Evolutionary conservation across 805 yeast genomes (phyloP).

Genomic region (Yarrowia deformans): DNA sequence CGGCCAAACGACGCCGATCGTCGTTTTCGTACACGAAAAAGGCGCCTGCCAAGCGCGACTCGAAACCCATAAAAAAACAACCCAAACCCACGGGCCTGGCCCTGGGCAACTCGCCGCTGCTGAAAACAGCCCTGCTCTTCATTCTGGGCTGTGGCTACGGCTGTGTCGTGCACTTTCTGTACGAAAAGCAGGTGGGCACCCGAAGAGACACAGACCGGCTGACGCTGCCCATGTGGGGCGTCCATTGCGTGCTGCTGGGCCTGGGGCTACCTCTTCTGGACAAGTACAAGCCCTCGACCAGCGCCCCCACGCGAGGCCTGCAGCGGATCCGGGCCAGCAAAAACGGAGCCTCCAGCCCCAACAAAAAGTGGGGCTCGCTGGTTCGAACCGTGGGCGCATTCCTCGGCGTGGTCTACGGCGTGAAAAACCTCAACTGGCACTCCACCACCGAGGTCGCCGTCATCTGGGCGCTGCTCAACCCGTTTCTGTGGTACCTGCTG

Average conservation of each 20-base stretch:
- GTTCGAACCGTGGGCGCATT: constrained; percentile 53
- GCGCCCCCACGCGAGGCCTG: constrained; percentile 9
- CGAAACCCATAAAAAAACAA: background rate
- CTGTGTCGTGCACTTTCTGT: constrained; percentile 24
- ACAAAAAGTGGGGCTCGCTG: constrained; percentile 50
- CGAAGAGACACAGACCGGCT: constrained; percentile 3
- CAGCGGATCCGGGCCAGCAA: constrained; percentile 34
- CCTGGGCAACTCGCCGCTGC: background rate
- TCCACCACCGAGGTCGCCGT: constrained; percentile 51
- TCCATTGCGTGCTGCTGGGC: constrained; percentile 19
- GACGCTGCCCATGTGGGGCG: constrained; percentile 29
- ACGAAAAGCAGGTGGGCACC: constrained; percentile 14
- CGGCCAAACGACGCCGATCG: constrained; percentile 31
- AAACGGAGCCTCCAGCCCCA: constrained; percentile 3
- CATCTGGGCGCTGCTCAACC: constrained; percentile 52
- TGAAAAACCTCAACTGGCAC: constrained; percentile 51
- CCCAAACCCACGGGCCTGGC: background rate
- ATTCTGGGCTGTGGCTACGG: constrained; percentile 36
- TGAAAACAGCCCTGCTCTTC: constrained; percentile 18
- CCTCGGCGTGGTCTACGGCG: constrained; percentile 53
- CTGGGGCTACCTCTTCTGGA: constrained; percentile 16
- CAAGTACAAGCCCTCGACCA: constrained; percentile 11
- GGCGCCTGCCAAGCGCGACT: background rate
- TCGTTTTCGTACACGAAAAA: constrained; percentile 10
- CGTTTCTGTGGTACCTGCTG: constrained; percentile 52